A percentile compares a stretch with the other conserved stretches of the same genome.
These are phyloP conservation scores for Teratosphaeria zuluensis DNA, from an alignment of 2,329 filamentous ascomycete genomes.

Conservation along the genomic window DNA sequence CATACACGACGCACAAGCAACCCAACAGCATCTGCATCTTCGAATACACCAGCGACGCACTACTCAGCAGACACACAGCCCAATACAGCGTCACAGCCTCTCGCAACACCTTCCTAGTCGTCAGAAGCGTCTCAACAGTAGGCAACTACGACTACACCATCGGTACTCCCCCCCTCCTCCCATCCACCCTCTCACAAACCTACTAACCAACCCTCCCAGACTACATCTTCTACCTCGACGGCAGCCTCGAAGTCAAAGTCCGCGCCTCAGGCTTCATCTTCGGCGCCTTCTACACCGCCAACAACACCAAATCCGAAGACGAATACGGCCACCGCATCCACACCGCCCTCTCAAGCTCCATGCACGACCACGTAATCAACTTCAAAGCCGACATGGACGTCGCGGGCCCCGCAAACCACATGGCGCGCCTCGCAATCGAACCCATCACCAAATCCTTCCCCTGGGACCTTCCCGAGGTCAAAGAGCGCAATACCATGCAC, in stretches of 20 bases:
- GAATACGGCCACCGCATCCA: slow-evolving; percentile 31
- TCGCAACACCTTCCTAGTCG: slow-evolving; percentile 35
- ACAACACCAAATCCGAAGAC: slow-evolving; percentile 28
- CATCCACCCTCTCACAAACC: not conserved
- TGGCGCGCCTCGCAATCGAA: slow-evolving; percentile 24
- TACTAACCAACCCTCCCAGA: slow-evolving; percentile 11
- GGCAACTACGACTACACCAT: slow-evolving; percentile 49
- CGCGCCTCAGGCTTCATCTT: slow-evolving; percentile 48
- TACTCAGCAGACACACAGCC: slow-evolving; percentile 42
- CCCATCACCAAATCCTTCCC: slow-evolving; percentile 19
- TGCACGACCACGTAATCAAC: slow-evolving; percentile 31
- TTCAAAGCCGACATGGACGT: slow-evolving; percentile 35
- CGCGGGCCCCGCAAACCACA: slow-evolving; percentile 24
- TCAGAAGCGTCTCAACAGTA: slow-evolving; percentile 41
- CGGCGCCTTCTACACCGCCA: slow-evolving; percentile 37
- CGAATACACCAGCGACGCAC: slow-evolving; percentile 41
- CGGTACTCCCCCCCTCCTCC: not conserved
- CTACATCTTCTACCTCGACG: slow-evolving; percentile 45
- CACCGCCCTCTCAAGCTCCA: slow-evolving; percentile 27
- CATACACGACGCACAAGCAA: slow-evolving; percentile 33
- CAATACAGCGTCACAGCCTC: slow-evolving; percentile 34
- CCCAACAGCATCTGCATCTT: slow-evolving; percentile 47
- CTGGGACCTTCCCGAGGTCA: slow-evolving; percentile 21
- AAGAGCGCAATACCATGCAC: slow-evolving; percentile 24
- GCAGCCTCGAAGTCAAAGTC: slow-evolving; percentile 43